phyloP scores from a whole-genome alignment of 805 yeast genomes.

The Candida parachauliodes region DNA sequence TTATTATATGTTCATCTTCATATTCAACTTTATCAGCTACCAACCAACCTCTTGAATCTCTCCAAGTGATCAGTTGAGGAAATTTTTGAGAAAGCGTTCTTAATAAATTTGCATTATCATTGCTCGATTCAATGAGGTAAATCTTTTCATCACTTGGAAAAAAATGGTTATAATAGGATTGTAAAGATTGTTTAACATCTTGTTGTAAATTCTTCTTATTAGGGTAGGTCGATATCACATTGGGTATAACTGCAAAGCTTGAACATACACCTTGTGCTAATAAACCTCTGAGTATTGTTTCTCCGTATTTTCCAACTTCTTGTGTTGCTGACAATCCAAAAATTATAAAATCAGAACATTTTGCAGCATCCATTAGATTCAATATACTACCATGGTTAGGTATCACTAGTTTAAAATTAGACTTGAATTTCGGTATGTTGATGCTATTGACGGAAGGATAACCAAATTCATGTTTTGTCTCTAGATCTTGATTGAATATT shows the following conservation, averaged over 20 bases:
- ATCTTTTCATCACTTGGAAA: conserved; percentile 72
- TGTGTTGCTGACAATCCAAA: conserved; percentile 84
- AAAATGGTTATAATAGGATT: conserved; percentile 39
- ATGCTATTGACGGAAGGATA: conserved; percentile 51
- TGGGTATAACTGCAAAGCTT: conserved; percentile 74
- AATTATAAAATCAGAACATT: conserved; percentile 82
- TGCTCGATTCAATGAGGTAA: conserved; percentile 59
- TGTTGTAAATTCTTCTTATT: conserved; percentile 67
- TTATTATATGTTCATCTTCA: conserved; percentile 42
- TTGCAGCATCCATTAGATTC: conserved; percentile 78
- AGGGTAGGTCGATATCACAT: conserved; percentile 61
- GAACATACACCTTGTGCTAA: conserved; percentile 91
- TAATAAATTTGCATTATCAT: conserved; percentile 71
- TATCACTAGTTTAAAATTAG: conserved; percentile 67
- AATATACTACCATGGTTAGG: conserved; percentile 68
- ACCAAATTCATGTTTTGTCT: conserved; percentile 19
- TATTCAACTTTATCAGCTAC: conserved; percentile 60
- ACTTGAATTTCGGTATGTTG: conserved; percentile 63
- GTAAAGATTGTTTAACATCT: conserved; percentile 48
- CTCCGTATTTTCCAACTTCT: conserved; percentile 85
- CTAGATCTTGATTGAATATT: conserved; percentile 41
- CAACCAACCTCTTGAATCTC: conserved; percentile 87
- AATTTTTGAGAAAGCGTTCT: conserved; percentile 79
- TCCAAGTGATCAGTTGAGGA: conserved; percentile 85
- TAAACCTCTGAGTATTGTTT: conserved; percentile 81